Base-by-base conservation (phyloP, 495 filamentous ascomycete species). In the Annulohypoxylon nitens region DNA sequence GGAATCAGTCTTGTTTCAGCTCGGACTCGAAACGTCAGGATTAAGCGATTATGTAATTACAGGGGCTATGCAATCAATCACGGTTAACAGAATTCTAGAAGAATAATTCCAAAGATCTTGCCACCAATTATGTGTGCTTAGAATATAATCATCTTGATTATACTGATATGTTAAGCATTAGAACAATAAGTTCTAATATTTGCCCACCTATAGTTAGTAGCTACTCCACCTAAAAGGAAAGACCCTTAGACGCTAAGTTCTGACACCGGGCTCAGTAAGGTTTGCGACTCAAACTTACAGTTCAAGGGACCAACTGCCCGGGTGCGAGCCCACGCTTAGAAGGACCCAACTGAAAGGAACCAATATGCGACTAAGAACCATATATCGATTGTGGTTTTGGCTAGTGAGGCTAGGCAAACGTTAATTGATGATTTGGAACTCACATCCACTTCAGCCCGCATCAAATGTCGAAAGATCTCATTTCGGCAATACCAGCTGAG, bases 1-100 rank as follows among this genome's bases (percentile, higher is more conserved):
- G 33, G 34, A 39, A 59, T 50, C 57, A 33, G 30, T 18, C 26
- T 48, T 64, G 67, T 70, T 70, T 70, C 61, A 70, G 60, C 53
- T 45, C 30, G 20, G 61, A 47, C 61, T 60, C 43, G 43, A 70
- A 70, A 70, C 67, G 59, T 63, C 50, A 18, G 26, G 36, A 54
- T 41, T 58, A 30, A 11, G 26, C 37, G 39, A 63, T 57, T 69
- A 69, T 63, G 41, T 43, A 58, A 64, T 64, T 12, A 60, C 14
- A 33, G 12, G 33, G 61, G 36, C 11, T 14, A 11, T 43, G 9
- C 16, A 39, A 39, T n/a, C 43, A 47, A 20, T 3, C 50, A 33
- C 50, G 25, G 30, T 26, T 33, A 14, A 54, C n/a, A 26, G 50
- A 54, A 54, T 54, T 54, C 10, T 33, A 7, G 14, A 14, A 54